A percentile compares a stretch with the other conserved stretches of the same genome.
phyloP scores from a whole-genome alignment of 176 grass and related monocot genomes.

The Saccharum officinarum region DNA sequence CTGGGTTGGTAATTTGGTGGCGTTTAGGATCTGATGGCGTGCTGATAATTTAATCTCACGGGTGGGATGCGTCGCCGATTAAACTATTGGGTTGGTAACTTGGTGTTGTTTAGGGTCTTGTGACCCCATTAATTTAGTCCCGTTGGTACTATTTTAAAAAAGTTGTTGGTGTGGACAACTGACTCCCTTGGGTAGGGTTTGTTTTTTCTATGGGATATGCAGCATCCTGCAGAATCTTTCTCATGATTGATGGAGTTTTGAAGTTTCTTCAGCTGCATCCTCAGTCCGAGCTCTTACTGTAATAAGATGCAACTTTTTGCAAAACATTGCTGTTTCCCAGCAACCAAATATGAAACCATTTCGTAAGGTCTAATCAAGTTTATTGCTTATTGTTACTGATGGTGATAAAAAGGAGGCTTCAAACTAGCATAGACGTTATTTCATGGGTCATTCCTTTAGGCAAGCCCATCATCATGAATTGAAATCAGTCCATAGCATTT shows the following conservation, averaged over 20 bases:
- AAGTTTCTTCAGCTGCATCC: not conserved
- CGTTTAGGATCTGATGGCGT: not conserved
- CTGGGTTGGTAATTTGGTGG: conserved; percentile 34
- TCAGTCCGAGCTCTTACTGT: not conserved
- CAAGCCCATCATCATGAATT: not conserved
- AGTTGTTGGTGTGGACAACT: conserved; percentile 14
- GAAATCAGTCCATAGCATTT: not conserved
- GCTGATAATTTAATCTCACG: not conserved
- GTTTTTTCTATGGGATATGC: conserved; percentile 26
- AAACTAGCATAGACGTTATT: conserved; percentile 20
- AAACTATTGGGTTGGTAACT: conserved; percentile 48
- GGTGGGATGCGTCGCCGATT: conserved; percentile 8
- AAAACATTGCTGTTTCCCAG: not conserved
- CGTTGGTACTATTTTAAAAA: conserved; percentile 22
- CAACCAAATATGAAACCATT: not conserved
- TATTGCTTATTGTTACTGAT: not conserved
- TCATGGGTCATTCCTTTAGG: conserved; percentile 26
- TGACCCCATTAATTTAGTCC: conserved; percentile 34
- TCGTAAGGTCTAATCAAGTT: not conserved
- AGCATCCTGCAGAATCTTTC: conserved; percentile 1
- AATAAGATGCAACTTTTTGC: not conserved
- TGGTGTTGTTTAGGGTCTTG: conserved; percentile 22
- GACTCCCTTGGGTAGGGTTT: conserved; percentile 25
- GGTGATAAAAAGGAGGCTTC: not conserved
- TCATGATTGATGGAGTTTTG: conserved; percentile 14